Base-by-base conservation (phyloP, 2,329 filamentous ascomycete genomes). In the Hymenoscyphus albidus region DNA sequence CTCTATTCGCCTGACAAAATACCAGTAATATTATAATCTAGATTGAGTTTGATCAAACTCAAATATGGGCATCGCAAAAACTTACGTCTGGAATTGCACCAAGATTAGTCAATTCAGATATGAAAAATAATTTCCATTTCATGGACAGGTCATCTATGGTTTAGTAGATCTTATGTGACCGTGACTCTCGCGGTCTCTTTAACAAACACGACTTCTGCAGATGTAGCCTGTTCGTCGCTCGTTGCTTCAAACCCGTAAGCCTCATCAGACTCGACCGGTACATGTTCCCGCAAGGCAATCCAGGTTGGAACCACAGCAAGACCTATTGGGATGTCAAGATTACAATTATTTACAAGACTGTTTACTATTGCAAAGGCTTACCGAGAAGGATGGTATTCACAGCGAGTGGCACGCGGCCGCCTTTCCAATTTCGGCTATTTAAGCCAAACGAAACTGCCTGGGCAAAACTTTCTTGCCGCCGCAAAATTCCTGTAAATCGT, bases 391-490 rank as follows among this genome's bases (percentile, higher is more conserved):
- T 32, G 13, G 61, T 62, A 48, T 79, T 81, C 0, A 81, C 77
- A 0, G 73, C 76, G 60, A 81, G 70, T 14, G 79, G 79, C 12
- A 80, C 62, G n/a, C 65, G 63, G 13, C 79, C 79, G 4, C 78
- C 77, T 58, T 76, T 76, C 79, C 79, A 81, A 32, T 79, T 72
- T 7, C 71, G 72, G 0, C 78, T 79, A 55, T 81, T 80, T 27
- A 81, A 64, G 0, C 79, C 79, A 64, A 74, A 81, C 0, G 78
- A 75, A 2, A 81, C 73, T 7, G 79, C 79, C 66, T 81, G 78
- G 0, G 76, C 73, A 61, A 80, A 80, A 64, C 77, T 79, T 65
- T 81, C 79, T 56, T 81, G 78, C 0, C 79, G 79, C 9, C 79
- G 72, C 4, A 81, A 68, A 18, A 80, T 77, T 57, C 79, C 79